phyloP scores from a whole-genome alignment of 2,329 filamentous ascomycete genomes.

The Aaosphaeria pasadenensis region DNA sequence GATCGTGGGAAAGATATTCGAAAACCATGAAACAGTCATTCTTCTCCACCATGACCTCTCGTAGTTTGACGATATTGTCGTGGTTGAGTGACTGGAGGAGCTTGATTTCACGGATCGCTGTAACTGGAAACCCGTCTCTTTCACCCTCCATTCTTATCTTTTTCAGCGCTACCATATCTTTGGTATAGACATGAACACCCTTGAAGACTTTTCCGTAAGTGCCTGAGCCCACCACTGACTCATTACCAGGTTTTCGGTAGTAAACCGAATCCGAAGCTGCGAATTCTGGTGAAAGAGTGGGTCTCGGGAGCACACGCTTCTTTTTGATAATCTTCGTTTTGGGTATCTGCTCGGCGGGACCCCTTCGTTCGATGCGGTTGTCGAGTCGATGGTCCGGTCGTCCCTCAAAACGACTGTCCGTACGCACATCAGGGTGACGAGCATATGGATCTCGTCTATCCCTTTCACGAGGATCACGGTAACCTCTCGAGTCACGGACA shows the following conservation, averaged over 20 bases:
- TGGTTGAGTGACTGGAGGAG: slow-evolving; percentile 83
- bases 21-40: slow-evolving; percentile 99
- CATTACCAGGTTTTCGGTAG: slow-evolving; percentile 93
- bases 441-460: slow-evolving; percentile 22
- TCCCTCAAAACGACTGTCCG: slow-evolving; percentile 20
- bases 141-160: slow-evolving; percentile 93
- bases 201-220: slow-evolving; percentile 97
- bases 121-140: slow-evolving; percentile 86
- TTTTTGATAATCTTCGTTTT: slow-evolving; percentile 61
- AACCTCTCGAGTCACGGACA: slow-evolving; percentile 9
- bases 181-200: slow-evolving; percentile 87
- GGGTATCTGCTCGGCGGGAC: slow-evolving; percentile 38
- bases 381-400: slow-evolving; percentile 32
- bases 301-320: slow-evolving; percentile 68
- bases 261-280: slow-evolving; percentile 84
- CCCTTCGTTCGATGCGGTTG: slow-evolving; percentile 33
- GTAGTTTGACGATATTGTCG: slow-evolving; percentile 75
- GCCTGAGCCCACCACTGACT: slow-evolving; percentile 91
- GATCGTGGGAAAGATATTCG: slow-evolving; percentile 92
- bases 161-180: slow-evolving; percentile 78
- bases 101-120: slow-evolving; percentile 87
- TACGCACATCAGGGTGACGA: slow-evolving; percentile 15
- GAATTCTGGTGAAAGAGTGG: slow-evolving; percentile 68
- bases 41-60: slow-evolving; percentile 96
- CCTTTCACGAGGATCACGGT: slow-evolving; percentile 8